Percentiles rank a stretch among this genome's conserved stretches.
phyloP scores from a whole-genome alignment of 2,329 filamentous ascomycete species.

The Clonostachys solani region DNA sequence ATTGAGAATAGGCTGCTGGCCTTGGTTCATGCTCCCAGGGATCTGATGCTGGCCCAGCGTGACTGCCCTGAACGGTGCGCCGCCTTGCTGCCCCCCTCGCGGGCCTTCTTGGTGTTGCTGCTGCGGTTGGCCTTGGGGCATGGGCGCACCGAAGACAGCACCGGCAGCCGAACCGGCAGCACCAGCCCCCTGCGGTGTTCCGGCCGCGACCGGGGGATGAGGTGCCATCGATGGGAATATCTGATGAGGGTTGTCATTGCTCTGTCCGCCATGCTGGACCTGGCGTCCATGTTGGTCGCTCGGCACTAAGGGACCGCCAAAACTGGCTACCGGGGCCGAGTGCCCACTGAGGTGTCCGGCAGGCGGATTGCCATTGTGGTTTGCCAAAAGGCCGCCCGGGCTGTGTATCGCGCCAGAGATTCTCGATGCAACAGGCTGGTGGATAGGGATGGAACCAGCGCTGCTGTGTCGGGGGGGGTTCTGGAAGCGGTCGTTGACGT shows the following conservation, averaged over 20 bases:
- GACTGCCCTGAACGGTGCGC: slow-evolving; percentile 43
- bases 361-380: slow-evolving; percentile 58
- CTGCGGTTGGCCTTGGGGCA: slow-evolving; percentile 45
- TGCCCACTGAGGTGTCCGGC: slow-evolving; percentile 31
- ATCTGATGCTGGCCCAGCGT: slow-evolving; percentile 29
- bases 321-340: slow-evolving; percentile 41
- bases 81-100: slow-evolving; percentile 39
- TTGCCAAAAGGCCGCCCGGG: slow-evolving; percentile 81
- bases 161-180: slow-evolving; percentile 52
- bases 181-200: neutral
- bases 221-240: slow-evolving; percentile 53
- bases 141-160: slow-evolving; percentile 66
- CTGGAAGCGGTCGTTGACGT: slow-evolving; percentile 63
- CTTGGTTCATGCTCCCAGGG: slow-evolving; percentile 31
- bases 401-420: slow-evolving; percentile 81
- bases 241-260: slow-evolving; percentile 40
- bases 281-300: slow-evolving; percentile 46
- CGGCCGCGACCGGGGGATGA: slow-evolving; percentile 2
- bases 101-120: slow-evolving; percentile 51
- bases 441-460: slow-evolving; percentile 82
- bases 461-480: slow-evolving; percentile 68
- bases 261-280: slow-evolving; percentile 47
- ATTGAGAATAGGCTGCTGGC: slow-evolving; percentile 43
- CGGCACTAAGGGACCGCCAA: slow-evolving; percentile 48
- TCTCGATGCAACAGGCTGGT: slow-evolving; percentile 87